Conservation (phyloP, 1,284 basidiomycete species). For the Moniliella sp. region DNA sequence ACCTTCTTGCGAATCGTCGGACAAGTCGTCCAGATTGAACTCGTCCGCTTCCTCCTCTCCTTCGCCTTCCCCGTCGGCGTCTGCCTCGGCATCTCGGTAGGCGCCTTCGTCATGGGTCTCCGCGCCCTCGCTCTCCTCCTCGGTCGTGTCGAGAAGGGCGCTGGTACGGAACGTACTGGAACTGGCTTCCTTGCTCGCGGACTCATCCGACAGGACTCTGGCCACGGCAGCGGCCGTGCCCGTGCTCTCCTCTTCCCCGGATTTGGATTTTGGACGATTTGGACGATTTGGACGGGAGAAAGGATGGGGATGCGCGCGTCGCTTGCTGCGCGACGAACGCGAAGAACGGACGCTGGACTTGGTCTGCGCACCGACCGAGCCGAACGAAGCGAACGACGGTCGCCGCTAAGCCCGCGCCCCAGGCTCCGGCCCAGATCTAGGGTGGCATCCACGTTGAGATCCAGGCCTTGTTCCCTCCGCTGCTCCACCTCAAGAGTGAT, state of each 20-base stretch:
- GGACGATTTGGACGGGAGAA: background rate
- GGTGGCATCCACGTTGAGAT: background rate
- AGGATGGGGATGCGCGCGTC: background rate
- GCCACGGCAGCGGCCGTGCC: too few species aligned
- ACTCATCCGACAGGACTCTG: background rate
- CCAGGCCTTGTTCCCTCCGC: slow-evolving; percentile 42
- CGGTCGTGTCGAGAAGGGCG: background rate
- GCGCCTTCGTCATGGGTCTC: slow-evolving; percentile 34
- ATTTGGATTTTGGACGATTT: too few species aligned
- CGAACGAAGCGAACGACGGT: too few species aligned
- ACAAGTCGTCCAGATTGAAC: slow-evolving; percentile 10
- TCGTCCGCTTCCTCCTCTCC: slow-evolving; percentile 18
- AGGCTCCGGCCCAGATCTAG: background rate
- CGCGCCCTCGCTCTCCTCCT: slow-evolving; percentile 48
- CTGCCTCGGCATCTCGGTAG: slow-evolving; percentile 19
- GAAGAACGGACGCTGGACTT: background rate
- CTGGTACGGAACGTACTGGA: background rate
- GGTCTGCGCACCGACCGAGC: background rate
- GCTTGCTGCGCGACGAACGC: background rate
- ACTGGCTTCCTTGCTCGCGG: background rate
- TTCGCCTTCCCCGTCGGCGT: slow-evolving; percentile 16
- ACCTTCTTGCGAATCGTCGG: slow-evolving; percentile 3
- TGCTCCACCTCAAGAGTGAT: slow-evolving; percentile 90
- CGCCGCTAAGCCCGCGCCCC: too few species aligned
- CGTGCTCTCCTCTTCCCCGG: too few species aligned